Evolutionary conservation across 345 rosid genomes (phyloP), one percentile per base, ranked within the genome.

Genomic region (Anastatica hierochuntica): DNA sequence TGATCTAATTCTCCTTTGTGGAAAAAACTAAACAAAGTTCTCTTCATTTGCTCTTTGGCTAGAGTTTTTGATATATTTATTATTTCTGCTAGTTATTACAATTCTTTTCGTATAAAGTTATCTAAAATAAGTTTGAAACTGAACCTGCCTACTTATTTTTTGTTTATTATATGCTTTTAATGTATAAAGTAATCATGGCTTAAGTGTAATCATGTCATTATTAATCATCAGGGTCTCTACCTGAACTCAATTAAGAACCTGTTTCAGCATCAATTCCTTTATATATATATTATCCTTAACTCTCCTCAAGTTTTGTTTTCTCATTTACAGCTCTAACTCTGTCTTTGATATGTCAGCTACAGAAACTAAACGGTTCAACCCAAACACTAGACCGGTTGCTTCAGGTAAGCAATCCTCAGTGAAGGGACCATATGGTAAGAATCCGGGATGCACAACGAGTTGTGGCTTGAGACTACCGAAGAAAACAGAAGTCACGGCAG

Each of bases 401-500:
- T 27, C 47, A 41, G 51, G 21, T 35, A 54, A 61, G 34, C 62
- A 53, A 33, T 26, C 60, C 40, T 55, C 62, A 8, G 14, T n/a
- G n/a, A n/a, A n/a, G n/a, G n/a, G n/a, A n/a, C n/a, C 53, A 7
- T 47, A 54, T 33, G 42, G 57, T 20, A 70, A 56, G 43, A 66
- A 44, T 23, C 50, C 15, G 12, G 61, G 63, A 40, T 35, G 67
- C 63, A 62, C 64, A 20, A 72, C 63, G 10, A 72, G 18, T 47
- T 77, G 80, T 62, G 79, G 82, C 36, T 76, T 80, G 68, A 69
- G 76, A 66, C 64, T 71, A 31, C 77, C 72, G 12, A 73, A 29
- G 59, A 74, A 65, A 56, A 49, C 77, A 39, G 72, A 74, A 43
- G 19, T 74, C 29, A 75, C 78, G 6, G 77, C 82, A 0, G 42